A percentile compares a stretch with the other conserved stretches of the same genome.
These are phyloP conservation scores for Pachyrhizus erosus DNA, from an alignment of 306 rosid genomes.

Conservation along the genomic window DNA sequence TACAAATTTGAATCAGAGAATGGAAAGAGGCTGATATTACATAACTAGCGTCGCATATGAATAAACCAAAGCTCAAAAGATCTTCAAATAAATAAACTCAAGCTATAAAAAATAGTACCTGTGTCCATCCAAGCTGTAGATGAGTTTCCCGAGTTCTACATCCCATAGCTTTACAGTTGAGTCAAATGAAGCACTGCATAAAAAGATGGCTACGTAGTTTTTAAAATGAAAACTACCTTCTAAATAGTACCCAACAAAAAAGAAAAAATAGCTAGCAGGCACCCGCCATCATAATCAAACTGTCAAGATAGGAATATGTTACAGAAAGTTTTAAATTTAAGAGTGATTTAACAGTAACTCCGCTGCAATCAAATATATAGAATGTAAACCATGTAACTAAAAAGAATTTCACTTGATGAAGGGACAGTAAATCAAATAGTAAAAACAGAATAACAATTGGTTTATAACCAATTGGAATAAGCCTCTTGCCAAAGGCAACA, in stretches of 20 bases:
- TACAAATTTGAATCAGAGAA: not conserved
- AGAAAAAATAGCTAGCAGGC: not conserved
- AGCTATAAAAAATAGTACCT: slow-evolving; percentile 53
- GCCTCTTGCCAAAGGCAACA: slow-evolving; percentile 11
- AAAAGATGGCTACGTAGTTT: not conserved
- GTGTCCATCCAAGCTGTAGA: slow-evolving; percentile 84
- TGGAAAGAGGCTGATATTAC: not conserved
- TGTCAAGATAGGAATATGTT: slow-evolving; percentile 17
- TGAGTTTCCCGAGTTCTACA: slow-evolving; percentile 77
- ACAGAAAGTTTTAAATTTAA: not conserved
- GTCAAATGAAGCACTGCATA: slow-evolving; percentile 92
- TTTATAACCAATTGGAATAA: slow-evolving; percentile 30
- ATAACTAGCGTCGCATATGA: not conserved
- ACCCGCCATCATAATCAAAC: slow-evolving; percentile 7
- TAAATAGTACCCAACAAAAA: not conserved
- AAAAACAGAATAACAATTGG: not conserved
- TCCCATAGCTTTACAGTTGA: slow-evolving; percentile 96
- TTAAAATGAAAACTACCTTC: slow-evolving; percentile 22
- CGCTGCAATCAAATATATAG: not conserved
- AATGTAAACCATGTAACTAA: not conserved
- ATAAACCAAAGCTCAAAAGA: not conserved
- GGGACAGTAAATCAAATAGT: slow-evolving; percentile 5
- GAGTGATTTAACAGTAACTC: slow-evolving; percentile 2
- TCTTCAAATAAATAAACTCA: not conserved
- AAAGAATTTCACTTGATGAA: not conserved